Conservation (phyloP, 2,329 filamentous ascomycete species). For the Cytospora leucostoma region DNA sequence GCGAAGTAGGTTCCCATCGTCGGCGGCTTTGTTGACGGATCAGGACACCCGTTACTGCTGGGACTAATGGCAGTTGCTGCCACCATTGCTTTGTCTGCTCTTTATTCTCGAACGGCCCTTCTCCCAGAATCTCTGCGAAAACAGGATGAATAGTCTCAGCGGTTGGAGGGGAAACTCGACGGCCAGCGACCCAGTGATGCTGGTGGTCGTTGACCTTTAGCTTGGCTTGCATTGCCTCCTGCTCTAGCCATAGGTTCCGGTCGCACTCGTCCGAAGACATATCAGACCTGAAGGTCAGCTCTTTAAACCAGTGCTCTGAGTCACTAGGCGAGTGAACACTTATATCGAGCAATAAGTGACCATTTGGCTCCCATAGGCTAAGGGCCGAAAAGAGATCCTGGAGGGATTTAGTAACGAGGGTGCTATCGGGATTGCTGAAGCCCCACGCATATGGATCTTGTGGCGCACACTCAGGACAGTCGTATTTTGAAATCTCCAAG, state of each 20-base stretch:
- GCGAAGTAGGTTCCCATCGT: slow-evolving; percentile 34
- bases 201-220: slow-evolving; percentile 25
- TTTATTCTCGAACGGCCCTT: slow-evolving; percentile 32
- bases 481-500: slow-evolving; percentile 36
- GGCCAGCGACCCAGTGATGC: slow-evolving; percentile 32
- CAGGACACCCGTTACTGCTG: slow-evolving; percentile 36
- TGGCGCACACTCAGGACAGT: slow-evolving; percentile 32
- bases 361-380: slow-evolving; percentile 33
- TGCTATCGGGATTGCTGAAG: slow-evolving; percentile 26
- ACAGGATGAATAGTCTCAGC: slow-evolving; percentile 28
- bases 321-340: slow-evolving; percentile 37
- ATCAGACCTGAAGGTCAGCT: slow-evolving; percentile 35
- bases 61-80: slow-evolving; percentile 33
- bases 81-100: slow-evolving; percentile 33
- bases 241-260: slow-evolving; percentile 2
- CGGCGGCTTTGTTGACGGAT: slow-evolving; percentile 38
- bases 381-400: slow-evolving; percentile 33
- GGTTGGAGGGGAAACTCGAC: slow-evolving; percentile 28
- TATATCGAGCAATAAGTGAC: slow-evolving; percentile 36
- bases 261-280: slow-evolving; percentile 23
- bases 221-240: slow-evolving; percentile 22
- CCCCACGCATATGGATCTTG: slow-evolving; percentile 17
- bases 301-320: slow-evolving; percentile 35
- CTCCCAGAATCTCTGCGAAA: slow-evolving; percentile 31
- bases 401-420: slow-evolving; percentile 30